Evolutionary conservation across 164 flowering plant species (phyloP).

Genomic region (Liriodendron chinense): DNA sequence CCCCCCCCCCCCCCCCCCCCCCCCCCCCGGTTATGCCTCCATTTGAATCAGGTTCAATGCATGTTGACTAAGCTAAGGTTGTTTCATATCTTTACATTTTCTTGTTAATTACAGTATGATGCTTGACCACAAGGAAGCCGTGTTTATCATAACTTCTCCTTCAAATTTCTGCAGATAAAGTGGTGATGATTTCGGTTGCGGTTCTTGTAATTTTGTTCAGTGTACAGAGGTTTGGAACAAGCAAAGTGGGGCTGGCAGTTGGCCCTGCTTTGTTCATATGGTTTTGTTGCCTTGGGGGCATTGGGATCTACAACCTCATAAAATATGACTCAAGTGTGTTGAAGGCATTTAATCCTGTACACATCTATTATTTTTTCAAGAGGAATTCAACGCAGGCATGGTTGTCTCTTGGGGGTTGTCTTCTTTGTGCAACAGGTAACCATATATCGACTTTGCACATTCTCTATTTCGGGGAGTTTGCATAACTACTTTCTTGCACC

Average conservation of each 20-base stretch:
- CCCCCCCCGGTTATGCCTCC: too few relatives aligned
- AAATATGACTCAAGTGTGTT: slow-evolving; percentile 75
- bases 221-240: slow-evolving; percentile 91
- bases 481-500: neutral
- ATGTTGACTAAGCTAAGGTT: neutral
- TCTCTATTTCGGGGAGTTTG: neutral
- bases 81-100: neutral
- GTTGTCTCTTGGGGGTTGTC: slow-evolving; percentile 93
- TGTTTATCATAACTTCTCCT: slow-evolving; percentile 5
- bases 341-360: slow-evolving; percentile 86
- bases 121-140: neutral
- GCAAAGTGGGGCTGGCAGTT: slow-evolving; percentile 92
- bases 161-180: slow-evolving; percentile 66
- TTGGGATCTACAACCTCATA: slow-evolving; percentile 88
- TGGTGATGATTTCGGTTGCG: slow-evolving; percentile 90
- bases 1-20: too few relatives aligned
- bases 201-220: slow-evolving; percentile 86
- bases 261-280: slow-evolving; percentile 96
- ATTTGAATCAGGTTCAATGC: too few relatives aligned
- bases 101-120: neutral
- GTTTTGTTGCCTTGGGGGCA: slow-evolving; percentile 92
- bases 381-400: slow-evolving; percentile 88
- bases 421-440: slow-evolving; percentile 94
- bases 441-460: neutral
- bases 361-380: slow-evolving; percentile 87